phyloP scores from a whole-genome alignment of 2,329 filamentous ascomycete species.

The Emmonsia crescens region DNA sequence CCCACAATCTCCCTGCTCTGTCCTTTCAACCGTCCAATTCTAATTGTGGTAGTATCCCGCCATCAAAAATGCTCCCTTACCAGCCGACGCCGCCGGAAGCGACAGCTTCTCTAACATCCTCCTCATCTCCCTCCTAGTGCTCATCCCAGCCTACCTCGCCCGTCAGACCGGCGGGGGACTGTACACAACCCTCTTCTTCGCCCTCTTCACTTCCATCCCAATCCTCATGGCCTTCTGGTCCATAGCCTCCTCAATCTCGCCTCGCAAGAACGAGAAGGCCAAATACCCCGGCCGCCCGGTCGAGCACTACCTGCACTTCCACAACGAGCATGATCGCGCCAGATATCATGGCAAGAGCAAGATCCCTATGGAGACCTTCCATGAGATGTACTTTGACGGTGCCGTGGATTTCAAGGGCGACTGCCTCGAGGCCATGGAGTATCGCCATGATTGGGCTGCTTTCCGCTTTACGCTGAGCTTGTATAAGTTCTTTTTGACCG shows the following conservation, averaged over 20 bases:
- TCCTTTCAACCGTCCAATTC: slow-evolving; percentile 10
- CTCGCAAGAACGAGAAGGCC: slow-evolving; percentile 87
- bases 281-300: slow-evolving; percentile 74
- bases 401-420: slow-evolving; percentile 95
- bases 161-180: slow-evolving; percentile 76
- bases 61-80: slow-evolving; percentile 90
- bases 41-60: slow-evolving; percentile 57
- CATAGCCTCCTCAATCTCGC: slow-evolving; percentile 65
- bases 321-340: slow-evolving; percentile 35
- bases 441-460: slow-evolving; percentile 93
- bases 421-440: slow-evolving; percentile 77
- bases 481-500: slow-evolving; percentile 79
- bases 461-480: slow-evolving; percentile 81
- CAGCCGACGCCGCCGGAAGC: slow-evolving; percentile 73
- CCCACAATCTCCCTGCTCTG: not conserved
- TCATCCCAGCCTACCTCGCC: slow-evolving; percentile 67
- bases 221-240: slow-evolving; percentile 77
- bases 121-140: slow-evolving; percentile 58
- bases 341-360: slow-evolving; percentile 41
- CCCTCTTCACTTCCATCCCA: slow-evolving; percentile 64
- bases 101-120: slow-evolving; percentile 79
- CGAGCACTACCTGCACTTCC: slow-evolving; percentile 63
- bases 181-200: slow-evolving; percentile 81
- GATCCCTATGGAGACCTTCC: slow-evolving; percentile 64
- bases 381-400: slow-evolving; percentile 95